phyloP scores from a whole-genome alignment of 495 filamentous ascomycete species.

The Cudoniella acicularis region DNA sequence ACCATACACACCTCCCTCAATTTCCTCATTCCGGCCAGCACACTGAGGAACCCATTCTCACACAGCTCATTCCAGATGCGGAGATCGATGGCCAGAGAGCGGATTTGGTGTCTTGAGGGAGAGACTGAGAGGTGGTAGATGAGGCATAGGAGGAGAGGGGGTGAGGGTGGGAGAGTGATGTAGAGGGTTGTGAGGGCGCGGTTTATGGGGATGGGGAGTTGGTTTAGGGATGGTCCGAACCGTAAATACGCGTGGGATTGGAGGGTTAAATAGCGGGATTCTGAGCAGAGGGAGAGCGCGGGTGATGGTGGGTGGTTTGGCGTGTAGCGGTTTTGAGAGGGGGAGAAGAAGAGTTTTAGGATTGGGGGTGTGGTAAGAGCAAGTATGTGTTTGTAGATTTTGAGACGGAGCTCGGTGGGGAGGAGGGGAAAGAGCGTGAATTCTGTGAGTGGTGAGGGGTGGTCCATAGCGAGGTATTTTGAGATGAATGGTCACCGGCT shows the following conservation, averaged over 20 bases:
- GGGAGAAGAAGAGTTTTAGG: conserved; percentile 22
- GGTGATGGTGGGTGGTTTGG: conserved; percentile 16
- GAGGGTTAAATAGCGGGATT: conserved; percentile 12
- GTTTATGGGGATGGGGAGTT: conserved; percentile 14
- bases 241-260: neutral
- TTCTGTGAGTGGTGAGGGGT: neutral
- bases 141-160: neutral
- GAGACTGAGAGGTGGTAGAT: conserved; percentile 13
- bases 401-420: conserved; percentile 20
- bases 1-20: conserved; percentile 18
- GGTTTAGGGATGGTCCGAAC: neutral
- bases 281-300: conserved; percentile 12
- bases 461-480: too few relatives aligned
- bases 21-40: conserved; percentile 14
- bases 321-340: conserved; percentile 10
- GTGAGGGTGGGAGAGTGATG: neutral
- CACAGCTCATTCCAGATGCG: conserved; percentile 18
- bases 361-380: conserved; percentile 8
- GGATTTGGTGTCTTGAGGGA: conserved; percentile 12
- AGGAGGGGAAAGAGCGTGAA: conserved; percentile 15
- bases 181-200: conserved; percentile 12
- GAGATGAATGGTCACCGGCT: neutral
- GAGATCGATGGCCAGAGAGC: conserved; percentile 13
- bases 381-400: conserved; percentile 9
- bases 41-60: conserved; percentile 17